Conservation (phyloP, 768 basidiomycete genomes). For the Kwoniella heveanensis region DNA sequence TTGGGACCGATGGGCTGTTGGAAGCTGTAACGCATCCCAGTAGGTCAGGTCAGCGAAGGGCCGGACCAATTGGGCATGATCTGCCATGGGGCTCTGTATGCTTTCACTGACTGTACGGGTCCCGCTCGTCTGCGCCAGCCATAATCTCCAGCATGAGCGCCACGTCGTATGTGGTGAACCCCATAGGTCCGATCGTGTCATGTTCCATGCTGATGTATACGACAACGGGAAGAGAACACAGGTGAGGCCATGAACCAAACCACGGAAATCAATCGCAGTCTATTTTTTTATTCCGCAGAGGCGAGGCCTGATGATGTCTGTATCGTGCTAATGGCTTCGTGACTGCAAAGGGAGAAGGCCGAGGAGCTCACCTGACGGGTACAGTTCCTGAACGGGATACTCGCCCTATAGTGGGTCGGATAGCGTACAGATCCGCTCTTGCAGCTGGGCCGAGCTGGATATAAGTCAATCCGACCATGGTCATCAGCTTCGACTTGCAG, state of each 20-base stretch:
- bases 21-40: no score
- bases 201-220: slow-evolving; percentile 6
- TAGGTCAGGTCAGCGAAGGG: neutral
- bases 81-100: no score
- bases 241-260: no score
- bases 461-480: no score
- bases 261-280: no score
- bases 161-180: slow-evolving; percentile 24
- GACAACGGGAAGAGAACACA: no score
- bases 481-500: no score
- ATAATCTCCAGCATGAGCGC: slow-evolving; percentile 34
- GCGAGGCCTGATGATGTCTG: no score
- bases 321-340: no score
- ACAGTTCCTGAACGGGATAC: slow-evolving; percentile 32
- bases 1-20: slow-evolving; percentile 4
- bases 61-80: no score
- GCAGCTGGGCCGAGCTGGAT: slow-evolving; percentile 24
- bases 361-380: slow-evolving; percentile 23
- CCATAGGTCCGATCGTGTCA: slow-evolving; percentile 36
- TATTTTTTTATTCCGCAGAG: no score
- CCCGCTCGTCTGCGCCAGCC: slow-evolving; percentile 29
- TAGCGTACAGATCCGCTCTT: slow-evolving; percentile 42
- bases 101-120: slow-evolving; percentile 17
- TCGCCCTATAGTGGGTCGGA: slow-evolving; percentile 34
- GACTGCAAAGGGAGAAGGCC: neutral